These are phyloP conservation scores for Zea mays DNA, from an alignment of 176 grass and related monocot species.

Conservation along the genomic window Zm-B73-REFERENCE-NAM-5.0 NC_050096.1:262819001-262819500, in stretches of 20 bases:
- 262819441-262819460: not conserved
- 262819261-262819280: not conserved
- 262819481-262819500: no score
- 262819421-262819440: no score
- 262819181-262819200: not conserved
- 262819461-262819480: no score
- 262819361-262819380: not conserved
- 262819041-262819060: constrained; percentile 17
- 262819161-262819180: constrained; percentile 14
- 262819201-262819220: not conserved
- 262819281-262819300: not conserved
- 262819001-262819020: constrained; percentile 48
- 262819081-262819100: constrained; percentile 8
- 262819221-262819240: not conserved
- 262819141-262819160: constrained; percentile 25
- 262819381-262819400: not conserved
- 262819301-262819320: not conserved
- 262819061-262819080: not conserved
- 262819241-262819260: not conserved
- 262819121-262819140: constrained; percentile 36
- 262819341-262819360: not conserved
- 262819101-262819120: constrained; percentile 41
- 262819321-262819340: not conserved
- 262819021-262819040: constrained; percentile 54
- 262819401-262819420: no score